Evolutionary conservation across 2,329 filamentous ascomycete genomes (phyloP), one percentile per base, ranked within the genome.

Genomic region (Magnaporthiopsis poae): DNA sequence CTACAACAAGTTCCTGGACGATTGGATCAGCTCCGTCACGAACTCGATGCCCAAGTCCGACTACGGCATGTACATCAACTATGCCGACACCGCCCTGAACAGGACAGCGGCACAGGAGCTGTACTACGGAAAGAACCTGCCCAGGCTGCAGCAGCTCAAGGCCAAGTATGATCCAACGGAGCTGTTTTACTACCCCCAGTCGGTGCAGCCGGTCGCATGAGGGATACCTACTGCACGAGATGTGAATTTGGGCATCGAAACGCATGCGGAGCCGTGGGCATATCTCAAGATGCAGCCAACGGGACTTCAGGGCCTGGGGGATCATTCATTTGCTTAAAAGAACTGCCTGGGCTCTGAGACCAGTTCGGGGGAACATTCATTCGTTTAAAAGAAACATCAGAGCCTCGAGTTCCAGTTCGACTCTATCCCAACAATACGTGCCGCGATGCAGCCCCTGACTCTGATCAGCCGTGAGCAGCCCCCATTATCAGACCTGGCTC

Each of bases 51-150:
- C 73, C 21, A 69, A 75, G 39, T 75, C 74, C 0, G 70, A 74
- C 5, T 82, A 80, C 73, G 81, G 80, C 27, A 80, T 80, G 68
- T 85, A 84, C 69, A 75, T 81, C 69, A 85, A 85, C 75, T 85
- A 85, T 65, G 78, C 82, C 3, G 83, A 85, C 70, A 77, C 81
- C 0, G 77, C 74, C 60, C 75, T 83, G 67, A 76, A 77, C 71
- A 75, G 77, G 25, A 75, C 75, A 1, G 76, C 75, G 21, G 82
- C 83, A 3, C 79, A 82, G 69, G 72, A 79, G 68, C 72, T 81
- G 68, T 84, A 85, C 73, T 85, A 80, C 69, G 75, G 80, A 5
- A 71, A 71, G 62, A 80, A 74, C 65, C 70, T 80, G 46, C 71
- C 73, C 0, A 73, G 69, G 60, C 70, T 81, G 66, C 73, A 74